A percentile compares a stretch with the other conserved stretches of the same genome.
phyloP scores from a whole-genome alignment of 2,329 filamentous ascomycete species.

The Sodiomyces alkalinus region DNA sequence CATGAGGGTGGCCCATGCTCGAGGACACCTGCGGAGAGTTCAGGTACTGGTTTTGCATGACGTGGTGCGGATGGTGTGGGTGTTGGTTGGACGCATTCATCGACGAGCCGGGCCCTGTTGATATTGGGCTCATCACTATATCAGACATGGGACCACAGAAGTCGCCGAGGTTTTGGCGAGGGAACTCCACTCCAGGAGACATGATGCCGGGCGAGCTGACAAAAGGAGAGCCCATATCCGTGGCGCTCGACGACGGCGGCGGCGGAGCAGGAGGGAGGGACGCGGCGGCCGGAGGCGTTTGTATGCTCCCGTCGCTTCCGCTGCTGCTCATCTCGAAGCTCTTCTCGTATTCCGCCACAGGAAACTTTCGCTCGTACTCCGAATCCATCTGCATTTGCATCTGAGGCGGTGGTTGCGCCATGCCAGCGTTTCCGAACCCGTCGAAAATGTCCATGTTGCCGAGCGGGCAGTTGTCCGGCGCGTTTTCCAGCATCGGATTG shows the following conservation, averaged over 20 bases:
- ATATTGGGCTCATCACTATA: conserved; percentile 36
- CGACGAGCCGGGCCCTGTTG: conserved; percentile 14
- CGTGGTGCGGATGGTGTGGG: conserved; percentile 15
- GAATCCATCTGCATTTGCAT: conserved; percentile 28
- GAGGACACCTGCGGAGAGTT: conserved; percentile 17
- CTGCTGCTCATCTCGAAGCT: conserved; percentile 19
- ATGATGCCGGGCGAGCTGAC: conserved; percentile 36
- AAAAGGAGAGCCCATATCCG: conserved; percentile 36
- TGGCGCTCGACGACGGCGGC: conserved; percentile 10
- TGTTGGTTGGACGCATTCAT: conserved; percentile 13
- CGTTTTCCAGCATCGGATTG: conserved; percentile 43
- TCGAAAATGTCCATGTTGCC: conserved; percentile 48
- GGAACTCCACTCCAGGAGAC: conserved; percentile 36
- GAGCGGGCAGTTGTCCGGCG: conserved; percentile 38
- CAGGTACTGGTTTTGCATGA: conserved; percentile 10
- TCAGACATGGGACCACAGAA: conserved; percentile 34
- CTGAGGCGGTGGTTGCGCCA: conserved; percentile 33
- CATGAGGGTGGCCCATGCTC: conserved; percentile 16
- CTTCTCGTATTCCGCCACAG: conserved; percentile 26
- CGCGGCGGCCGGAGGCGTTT: too few relatives aligned
- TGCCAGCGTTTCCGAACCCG: conserved; percentile 47
- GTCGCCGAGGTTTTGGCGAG: conserved; percentile 23
- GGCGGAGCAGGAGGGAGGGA: conserved; percentile 11
- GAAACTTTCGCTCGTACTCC: conserved; percentile 31
- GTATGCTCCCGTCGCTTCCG: conserved; percentile 18